Evolutionary conservation across 768 basidiomycete species (phyloP).

Genomic region (Kwoniella sp.): DNA sequence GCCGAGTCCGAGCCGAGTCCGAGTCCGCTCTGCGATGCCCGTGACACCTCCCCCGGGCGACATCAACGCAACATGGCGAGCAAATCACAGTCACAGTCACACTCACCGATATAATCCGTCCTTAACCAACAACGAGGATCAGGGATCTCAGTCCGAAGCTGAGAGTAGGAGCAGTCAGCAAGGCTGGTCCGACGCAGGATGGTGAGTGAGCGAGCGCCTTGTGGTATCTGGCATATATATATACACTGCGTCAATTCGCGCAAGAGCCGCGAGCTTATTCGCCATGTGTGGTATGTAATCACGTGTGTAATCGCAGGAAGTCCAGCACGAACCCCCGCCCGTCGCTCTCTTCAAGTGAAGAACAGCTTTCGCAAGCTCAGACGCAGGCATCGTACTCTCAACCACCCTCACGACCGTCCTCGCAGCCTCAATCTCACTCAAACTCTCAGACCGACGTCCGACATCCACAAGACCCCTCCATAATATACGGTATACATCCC

Average conservation of each 20-base stretch:
- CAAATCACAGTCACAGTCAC: not conserved
- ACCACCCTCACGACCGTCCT: constrained; percentile 8
- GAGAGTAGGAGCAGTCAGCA: constrained; percentile 40
- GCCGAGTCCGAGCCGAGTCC: too few species aligned
- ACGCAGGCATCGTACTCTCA: not conserved
- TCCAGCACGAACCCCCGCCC: constrained; percentile 23
- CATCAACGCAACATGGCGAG: constrained; percentile 4
- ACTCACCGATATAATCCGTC: not conserved
- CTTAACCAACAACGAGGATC: constrained; percentile 4
- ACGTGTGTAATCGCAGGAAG: too few species aligned
- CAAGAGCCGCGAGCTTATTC: not conserved
- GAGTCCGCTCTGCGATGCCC: not conserved
- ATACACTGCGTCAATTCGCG: too few species aligned
- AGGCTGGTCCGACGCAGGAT: constrained; percentile 48
- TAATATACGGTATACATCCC: constrained; percentile 8
- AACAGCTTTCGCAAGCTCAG: constrained; percentile 10
- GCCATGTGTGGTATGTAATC: too few species aligned
- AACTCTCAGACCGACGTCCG: not conserved
- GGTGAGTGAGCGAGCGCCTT: constrained; percentile 27
- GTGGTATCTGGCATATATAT: too few species aligned
- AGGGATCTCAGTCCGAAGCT: constrained; percentile 36
- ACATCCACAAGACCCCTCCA: not conserved
- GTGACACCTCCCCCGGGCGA: constrained; percentile 7
- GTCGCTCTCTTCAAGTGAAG: constrained; percentile 34
- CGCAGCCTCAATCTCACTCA: not conserved